Base-by-base conservation (phyloP, 2,329 filamentous ascomycete genomes). In the Aspergillus aculeatus region DNA sequence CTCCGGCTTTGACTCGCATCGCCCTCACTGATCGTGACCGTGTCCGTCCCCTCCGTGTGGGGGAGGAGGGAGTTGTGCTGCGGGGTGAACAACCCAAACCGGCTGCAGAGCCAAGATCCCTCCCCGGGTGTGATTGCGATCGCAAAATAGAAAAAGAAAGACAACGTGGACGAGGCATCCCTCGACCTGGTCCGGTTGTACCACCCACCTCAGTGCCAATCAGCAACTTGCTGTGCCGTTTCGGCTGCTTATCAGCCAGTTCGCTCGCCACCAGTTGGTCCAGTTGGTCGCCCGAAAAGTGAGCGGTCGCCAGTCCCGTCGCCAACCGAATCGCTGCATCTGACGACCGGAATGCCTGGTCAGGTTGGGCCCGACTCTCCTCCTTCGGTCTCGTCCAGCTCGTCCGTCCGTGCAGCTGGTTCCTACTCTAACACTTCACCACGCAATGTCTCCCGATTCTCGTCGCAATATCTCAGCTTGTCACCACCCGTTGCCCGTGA, bases 81-180 rank as follows among this genome's bases (percentile, higher is more conserved):
- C 64, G 64, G 65, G 64, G 64, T 65, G 62, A 56, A 29, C 26
- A 29, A 29, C 26, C 26, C 59, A 35, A 57, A 47, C 60, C 59
- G 53, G 57, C 57, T 67, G 60, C 62, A 63, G 62, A 56, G 59
- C 61, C 59, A 60, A 64, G 61, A 67, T 66, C 59, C 21, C 29
- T 44, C 29, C 26, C 11, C 29, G 50, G 21, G 7, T 61, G 44
- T 56, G 60, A 61, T 66, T 58, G 60, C 56, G 54, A 63, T 60
- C 51, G 57, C n/a, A 35, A 35, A 9, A 32, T 10, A 32, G 12
- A 9, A 12, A 9, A 9, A 32, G 12, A 32, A 32, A 12, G 24
- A 57, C 61, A 67, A 67, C 64, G 66, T 67, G 64, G 61, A 64
- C 64, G 50, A 52, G n/a, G n/a, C 31, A 41, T 23, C 57, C 47